Evolutionary conservation across 371 early-diverging fungal genomes (phyloP).

Genomic region (Actinomucor elegans): DNA sequence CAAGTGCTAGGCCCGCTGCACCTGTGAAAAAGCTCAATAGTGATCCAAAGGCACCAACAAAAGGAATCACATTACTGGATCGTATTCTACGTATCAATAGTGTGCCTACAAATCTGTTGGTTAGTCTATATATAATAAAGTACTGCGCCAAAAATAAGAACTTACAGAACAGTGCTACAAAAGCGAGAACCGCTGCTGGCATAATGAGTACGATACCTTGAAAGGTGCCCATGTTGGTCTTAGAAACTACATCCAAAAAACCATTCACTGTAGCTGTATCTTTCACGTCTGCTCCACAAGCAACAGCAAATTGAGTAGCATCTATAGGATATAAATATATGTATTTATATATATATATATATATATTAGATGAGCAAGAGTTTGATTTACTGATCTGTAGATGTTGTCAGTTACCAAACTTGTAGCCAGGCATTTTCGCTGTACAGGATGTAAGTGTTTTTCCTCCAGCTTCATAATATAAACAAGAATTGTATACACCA

Average conservation of each 20-base stretch:
- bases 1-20: conserved; percentile 24
- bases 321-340: conserved; percentile 3
- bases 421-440: conserved; percentile 14
- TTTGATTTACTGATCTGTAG: background rate
- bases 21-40: conserved; percentile 22
- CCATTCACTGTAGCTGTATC: background rate
- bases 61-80: conserved; percentile 27
- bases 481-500: conserved; percentile 36
- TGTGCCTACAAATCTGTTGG: conserved; percentile 1
- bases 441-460: conserved; percentile 20
- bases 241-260: conserved; percentile 4
- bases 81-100: conserved; percentile 18
- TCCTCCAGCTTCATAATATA: conserved; percentile 16
- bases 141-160: background rate
- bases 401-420: conserved; percentile 26
- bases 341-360: background rate
- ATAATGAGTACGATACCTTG: conserved; percentile 27
- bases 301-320: conserved; percentile 10
- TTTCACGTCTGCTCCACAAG: conserved; percentile 11
- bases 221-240: conserved; percentile 8
- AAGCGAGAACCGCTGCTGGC: conserved; percentile 28
- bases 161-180: conserved; percentile 24
- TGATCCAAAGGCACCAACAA: conserved; percentile 23
- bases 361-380: background rate
- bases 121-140: background rate